Conservation (phyloP, 768 basidiomycete genomes). For the Suillus decipiens region DNA sequence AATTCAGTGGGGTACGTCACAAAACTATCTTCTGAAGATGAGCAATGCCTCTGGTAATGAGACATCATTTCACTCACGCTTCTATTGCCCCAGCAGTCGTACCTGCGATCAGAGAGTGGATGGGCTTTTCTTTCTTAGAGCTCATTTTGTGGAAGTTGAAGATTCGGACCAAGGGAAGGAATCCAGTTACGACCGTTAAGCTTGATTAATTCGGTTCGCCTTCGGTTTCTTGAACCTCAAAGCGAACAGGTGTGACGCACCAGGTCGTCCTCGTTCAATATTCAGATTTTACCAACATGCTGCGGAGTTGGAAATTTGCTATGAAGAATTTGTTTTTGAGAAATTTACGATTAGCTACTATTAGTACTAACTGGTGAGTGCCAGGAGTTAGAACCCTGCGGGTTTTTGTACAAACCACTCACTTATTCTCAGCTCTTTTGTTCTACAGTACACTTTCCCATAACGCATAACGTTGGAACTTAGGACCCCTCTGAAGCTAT, state of each 20-base stretch:
- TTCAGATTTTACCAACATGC: too few species aligned
- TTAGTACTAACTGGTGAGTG: too few species aligned
- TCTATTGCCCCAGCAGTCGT: slow-evolving; percentile 91
- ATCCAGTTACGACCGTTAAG: background rate
- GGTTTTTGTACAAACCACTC: too few species aligned
- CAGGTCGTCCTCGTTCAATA: too few species aligned
- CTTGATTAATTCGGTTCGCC: background rate
- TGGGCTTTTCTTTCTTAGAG: slow-evolving; percentile 74
- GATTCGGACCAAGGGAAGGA: background rate
- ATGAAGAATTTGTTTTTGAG: too few species aligned
- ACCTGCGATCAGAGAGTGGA: slow-evolving; percentile 88
- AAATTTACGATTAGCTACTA: too few species aligned
- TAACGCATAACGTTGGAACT: too few species aligned
- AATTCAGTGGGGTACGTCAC: slow-evolving; percentile 90
- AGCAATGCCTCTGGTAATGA: background rate
- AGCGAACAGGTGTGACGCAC: background rate
- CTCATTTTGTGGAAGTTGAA: slow-evolving; percentile 34
- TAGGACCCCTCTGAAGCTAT: too few species aligned
- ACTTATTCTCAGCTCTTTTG: too few species aligned
- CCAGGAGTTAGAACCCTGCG: too few species aligned
- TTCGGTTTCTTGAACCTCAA: background rate
- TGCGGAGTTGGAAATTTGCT: background rate
- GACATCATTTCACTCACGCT: slow-evolving; percentile 57
- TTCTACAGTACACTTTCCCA: too few species aligned
- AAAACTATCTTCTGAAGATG: slow-evolving; percentile 55